A percentile compares a stretch with the other conserved stretches of the same genome.
phyloP scores from a whole-genome alignment of 768 basidiomycete genomes.

The Lenzites betulinus region DNA sequence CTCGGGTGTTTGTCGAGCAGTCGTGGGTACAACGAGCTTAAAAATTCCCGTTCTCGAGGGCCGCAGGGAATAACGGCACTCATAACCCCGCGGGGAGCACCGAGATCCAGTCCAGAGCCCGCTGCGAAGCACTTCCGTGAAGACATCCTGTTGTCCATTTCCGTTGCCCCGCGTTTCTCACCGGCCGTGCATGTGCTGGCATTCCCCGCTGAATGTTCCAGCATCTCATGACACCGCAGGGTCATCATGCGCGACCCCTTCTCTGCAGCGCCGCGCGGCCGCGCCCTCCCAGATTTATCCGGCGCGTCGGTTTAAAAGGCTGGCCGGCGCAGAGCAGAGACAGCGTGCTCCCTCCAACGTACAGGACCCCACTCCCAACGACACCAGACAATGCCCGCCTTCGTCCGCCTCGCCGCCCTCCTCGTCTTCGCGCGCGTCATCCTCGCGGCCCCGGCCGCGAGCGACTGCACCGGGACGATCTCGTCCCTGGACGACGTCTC shows the following conservation, averaged over 20 bases:
- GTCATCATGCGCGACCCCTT: constrained; percentile 5
- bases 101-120: not conserved
- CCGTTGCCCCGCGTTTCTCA: not conserved
- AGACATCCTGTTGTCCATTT: not conserved
- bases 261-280: not conserved
- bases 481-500: constrained; percentile 52
- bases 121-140: not conserved
- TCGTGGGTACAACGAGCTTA: constrained; percentile 6
- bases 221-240: constrained; percentile 12
- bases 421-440: constrained; percentile 13
- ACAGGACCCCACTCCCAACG: not conserved
- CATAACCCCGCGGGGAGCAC: not conserved
- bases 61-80: not conserved
- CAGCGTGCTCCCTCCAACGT: constrained; percentile 3
- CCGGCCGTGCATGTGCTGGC: constrained; percentile 12
- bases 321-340: not conserved
- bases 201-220: constrained; percentile 4
- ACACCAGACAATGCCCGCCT: constrained; percentile 10
- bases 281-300: constrained; percentile 13
- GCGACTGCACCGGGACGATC: constrained; percentile 53
- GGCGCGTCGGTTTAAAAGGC: constrained; percentile 1
- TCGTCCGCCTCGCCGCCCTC: constrained; percentile 15
- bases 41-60: not conserved
- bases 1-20: not conserved
- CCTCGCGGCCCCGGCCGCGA: constrained; percentile 5